Conservation (phyloP, 2,329 filamentous ascomycete genomes). For the Fusarium albosuccineum region DNA sequence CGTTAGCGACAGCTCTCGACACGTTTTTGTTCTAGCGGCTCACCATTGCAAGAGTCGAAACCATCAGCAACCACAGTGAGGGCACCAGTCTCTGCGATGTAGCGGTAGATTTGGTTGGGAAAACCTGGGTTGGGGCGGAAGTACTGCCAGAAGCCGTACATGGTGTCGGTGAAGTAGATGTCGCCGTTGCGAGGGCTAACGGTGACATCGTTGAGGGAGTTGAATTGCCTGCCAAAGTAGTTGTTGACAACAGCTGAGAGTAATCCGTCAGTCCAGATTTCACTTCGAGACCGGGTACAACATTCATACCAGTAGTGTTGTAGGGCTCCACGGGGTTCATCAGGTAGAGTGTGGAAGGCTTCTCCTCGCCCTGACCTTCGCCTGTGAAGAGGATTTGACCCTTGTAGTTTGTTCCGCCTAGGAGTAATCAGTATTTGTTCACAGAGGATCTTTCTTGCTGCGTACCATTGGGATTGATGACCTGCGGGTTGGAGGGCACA, state of each 20-base stretch:
- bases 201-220: constrained; percentile 70
- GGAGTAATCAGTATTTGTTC: neutral
- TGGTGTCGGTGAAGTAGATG: constrained; percentile 74
- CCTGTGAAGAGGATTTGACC: constrained; percentile 63
- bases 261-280: too few relatives aligned
- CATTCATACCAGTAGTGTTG: constrained; percentile 60
- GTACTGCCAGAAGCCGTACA: constrained; percentile 70
- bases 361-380: constrained; percentile 61
- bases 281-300: accelerated
- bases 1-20: neutral
- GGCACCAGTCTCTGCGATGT: constrained; percentile 62
- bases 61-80: constrained; percentile 69
- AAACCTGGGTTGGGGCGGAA: constrained; percentile 67
- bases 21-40: neutral
- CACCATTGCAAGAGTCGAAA: constrained; percentile 67
- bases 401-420: constrained; percentile 65
- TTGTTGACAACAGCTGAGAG: constrained; percentile 65
- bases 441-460: neutral
- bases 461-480: constrained; percentile 65
- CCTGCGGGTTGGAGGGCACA: constrained; percentile 57
- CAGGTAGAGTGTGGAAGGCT: constrained; percentile 42
- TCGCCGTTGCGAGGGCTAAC: constrained; percentile 67
- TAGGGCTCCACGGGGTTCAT: constrained; percentile 57
- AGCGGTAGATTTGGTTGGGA: constrained; percentile 70
- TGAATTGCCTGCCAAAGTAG: constrained; percentile 71